Evolutionary conservation across 257 asterid species (phyloP), one percentile per base, ranked within the genome.

Genomic region (Verbena officinalis): DNA sequence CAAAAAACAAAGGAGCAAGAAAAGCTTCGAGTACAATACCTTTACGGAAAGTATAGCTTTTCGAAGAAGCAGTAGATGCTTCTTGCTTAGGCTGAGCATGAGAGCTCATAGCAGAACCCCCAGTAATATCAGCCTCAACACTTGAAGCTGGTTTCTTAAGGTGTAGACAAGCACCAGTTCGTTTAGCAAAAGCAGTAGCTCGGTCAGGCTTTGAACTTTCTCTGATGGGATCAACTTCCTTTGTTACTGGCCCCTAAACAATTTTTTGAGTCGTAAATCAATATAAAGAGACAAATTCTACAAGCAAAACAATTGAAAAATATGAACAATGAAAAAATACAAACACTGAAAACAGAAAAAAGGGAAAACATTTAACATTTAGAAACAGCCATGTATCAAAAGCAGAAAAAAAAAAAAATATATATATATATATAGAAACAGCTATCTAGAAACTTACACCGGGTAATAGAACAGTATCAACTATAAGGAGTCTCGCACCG

Each of bases 31-130:
- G 40, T 23, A 24, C 20, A 55, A 24, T 78, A 84, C 98, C 98
- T 84, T 78, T 79, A 77, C 75, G 86, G 69, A 88, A 91, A 24
- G 78, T 72, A 69, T 75, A 84, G 72, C 71, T 78, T 69, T 84
- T 85, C 27, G 97, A 87, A 43, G 95, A 75, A 46, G 91, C 93
- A 64, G 93, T 84, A 67, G 96, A 85, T 16, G 83, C 83, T 81
- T 85, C 98, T 81, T 78, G 95, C 89, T 84, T 89, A 62, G 91
- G 96, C 75, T 62, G 89, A 58, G 80, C 84, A 21, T 68, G 82
- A 68, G 95, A 72, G 67, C 76, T 73, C 62, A 83, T 34, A 21
- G 83, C 67, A 66, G 90, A 81, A 55, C 83, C 82, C 45, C 90
- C 84, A 20, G 92, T 76, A 34, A 83, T 78, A 68, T 77, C 87